Evolutionary conservation across 306 rosid genomes (phyloP).

Genomic region (Prunus padus): DNA sequence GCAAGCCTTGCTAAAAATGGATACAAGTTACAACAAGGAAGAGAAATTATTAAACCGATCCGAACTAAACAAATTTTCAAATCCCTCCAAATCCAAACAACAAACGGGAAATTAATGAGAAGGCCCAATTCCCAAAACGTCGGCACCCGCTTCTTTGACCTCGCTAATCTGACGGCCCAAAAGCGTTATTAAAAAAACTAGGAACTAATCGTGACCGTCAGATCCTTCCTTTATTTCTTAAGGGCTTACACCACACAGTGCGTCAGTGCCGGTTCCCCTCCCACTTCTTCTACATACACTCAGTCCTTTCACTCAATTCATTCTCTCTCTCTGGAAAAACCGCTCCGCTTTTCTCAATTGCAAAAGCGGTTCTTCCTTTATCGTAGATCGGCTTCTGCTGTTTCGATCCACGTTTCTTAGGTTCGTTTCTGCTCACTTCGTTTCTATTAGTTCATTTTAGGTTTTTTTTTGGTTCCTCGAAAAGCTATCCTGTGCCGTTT

Average conservation of each 20-base stretch:
- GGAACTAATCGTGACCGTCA: constrained; percentile 23
- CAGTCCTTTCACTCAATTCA: not conserved
- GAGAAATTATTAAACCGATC: not conserved
- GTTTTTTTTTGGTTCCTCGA: not conserved
- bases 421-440: constrained; percentile 10
- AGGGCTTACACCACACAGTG: constrained; percentile 18
- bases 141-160: not conserved
- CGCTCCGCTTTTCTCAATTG: not conserved
- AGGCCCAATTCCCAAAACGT: not conserved
- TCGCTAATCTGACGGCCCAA: constrained; percentile 11
- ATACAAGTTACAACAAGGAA: not conserved
- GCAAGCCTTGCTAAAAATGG: not conserved
- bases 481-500: not conserved
- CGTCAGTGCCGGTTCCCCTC: constrained; percentile 6
- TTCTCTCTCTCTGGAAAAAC: constrained; percentile 12
- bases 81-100: constrained; percentile 1
- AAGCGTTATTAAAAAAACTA: not conserved
- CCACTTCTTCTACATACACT: not conserved
- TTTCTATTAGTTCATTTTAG: not conserved
- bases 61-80: not conserved
- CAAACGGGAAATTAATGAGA: constrained; percentile 1
- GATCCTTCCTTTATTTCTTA: not conserved
- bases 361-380: constrained; percentile 23
- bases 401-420: constrained; percentile 15
- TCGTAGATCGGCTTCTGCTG: constrained; percentile 18